Conservation (phyloP, 345 rosid species). For the Hibiscus syriacus region DNA sequence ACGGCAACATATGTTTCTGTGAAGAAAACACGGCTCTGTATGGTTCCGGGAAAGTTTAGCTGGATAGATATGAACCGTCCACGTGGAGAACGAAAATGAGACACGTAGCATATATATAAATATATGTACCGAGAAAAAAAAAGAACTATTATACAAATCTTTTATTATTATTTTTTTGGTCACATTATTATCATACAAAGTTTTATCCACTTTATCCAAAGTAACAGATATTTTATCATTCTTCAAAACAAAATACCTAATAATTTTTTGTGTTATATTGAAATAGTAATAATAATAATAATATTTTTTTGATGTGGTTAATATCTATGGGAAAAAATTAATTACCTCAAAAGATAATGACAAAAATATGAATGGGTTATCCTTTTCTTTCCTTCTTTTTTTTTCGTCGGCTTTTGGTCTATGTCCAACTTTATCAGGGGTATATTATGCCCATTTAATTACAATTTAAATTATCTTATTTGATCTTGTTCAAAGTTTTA, state of each 20-base stretch:
- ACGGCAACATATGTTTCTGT: constrained; percentile 1
- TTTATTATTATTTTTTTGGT: not conserved
- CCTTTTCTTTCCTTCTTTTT: too few relatives aligned
- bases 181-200: not conserved
- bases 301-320: not conserved
- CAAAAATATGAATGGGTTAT: not conserved
- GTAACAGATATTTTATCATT: not conserved
- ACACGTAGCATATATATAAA: constrained; percentile 6
- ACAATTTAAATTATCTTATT: too few relatives aligned
- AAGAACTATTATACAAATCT: not conserved
- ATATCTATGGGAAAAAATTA: not conserved
- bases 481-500: too few relatives aligned
- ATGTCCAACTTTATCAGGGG: too few relatives aligned
- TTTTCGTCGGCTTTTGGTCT: too few relatives aligned
- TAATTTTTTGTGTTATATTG: too few relatives aligned
- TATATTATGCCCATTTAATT: too few relatives aligned
- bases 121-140: too few relatives aligned
- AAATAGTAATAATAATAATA: not conserved
- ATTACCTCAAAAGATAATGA: not conserved
- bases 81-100: constrained; percentile 1
- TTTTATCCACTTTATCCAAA: constrained; percentile 17
- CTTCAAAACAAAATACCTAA: not conserved
- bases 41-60: not conserved
- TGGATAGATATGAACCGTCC: not conserved
- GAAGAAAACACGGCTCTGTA: not conserved